These are phyloP conservation scores for Zopfochytrium polystomum DNA, from an alignment of 371 early-diverging fungal genomes.

Conservation along the genomic window DNA sequence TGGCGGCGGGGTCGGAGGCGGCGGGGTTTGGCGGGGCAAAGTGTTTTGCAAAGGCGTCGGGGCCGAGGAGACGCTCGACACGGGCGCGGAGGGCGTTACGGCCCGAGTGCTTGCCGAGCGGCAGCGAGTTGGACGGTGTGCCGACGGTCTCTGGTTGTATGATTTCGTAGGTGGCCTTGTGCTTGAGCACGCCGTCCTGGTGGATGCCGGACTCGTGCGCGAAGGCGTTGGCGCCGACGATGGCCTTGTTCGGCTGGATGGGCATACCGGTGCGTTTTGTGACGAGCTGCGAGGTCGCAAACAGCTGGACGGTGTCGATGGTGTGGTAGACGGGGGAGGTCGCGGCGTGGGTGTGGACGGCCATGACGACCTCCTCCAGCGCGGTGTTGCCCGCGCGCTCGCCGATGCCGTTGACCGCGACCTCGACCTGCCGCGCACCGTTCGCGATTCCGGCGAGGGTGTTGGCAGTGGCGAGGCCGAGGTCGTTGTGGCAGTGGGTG, in stretches of 20 bases:
- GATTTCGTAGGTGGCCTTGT: no score
- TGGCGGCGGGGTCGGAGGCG: conserved; percentile 47
- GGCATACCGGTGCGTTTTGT: conserved; percentile 85
- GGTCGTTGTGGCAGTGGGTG: conserved; percentile 96
- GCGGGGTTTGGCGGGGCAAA: no score
- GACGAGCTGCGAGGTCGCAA: conserved; percentile 83
- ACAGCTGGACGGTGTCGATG: conserved; percentile 83
- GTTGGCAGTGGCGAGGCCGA: conserved; percentile 95
- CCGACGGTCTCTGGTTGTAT: conserved; percentile 90
- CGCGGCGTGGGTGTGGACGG: conserved; percentile 81
- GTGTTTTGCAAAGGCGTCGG: no score
- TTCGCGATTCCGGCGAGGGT: conserved; percentile 83
- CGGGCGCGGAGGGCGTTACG: conserved; percentile 86
- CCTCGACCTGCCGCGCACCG: conserved; percentile 94
- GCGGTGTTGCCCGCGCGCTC: conserved; percentile 92
- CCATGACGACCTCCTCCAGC: conserved; percentile 93
- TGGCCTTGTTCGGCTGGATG: conserved; percentile 95
- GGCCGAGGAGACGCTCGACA: conserved; percentile 62
- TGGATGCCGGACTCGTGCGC: no score
- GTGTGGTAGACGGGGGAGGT: conserved; percentile 83
- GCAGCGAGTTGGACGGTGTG: conserved; percentile 70
- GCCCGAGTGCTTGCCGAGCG: conserved; percentile 94
- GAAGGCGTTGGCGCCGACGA: no score
- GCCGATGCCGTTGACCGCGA: no score
- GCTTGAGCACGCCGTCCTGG: no score